These are phyloP conservation scores for Pseudomassariella vexata DNA, from an alignment of 2,329 filamentous ascomycete genomes.

Conservation along the genomic window DNA sequence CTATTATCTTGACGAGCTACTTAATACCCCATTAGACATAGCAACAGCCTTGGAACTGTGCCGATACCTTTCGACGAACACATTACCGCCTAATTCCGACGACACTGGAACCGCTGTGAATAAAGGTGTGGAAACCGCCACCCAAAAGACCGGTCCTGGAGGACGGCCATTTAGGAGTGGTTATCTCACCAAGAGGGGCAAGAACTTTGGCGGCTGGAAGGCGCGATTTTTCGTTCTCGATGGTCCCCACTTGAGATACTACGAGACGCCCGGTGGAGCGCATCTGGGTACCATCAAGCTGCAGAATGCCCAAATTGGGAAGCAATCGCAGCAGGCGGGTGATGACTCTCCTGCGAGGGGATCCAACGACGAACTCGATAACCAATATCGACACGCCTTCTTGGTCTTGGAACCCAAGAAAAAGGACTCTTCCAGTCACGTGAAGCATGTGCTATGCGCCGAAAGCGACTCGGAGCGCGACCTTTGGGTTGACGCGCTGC, in stretches of 20 bases:
- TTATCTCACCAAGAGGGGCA: conserved; percentile 92
- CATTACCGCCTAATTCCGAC: conserved; percentile 56
- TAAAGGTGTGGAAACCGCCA: conserved; percentile 27
- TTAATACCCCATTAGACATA: conserved; percentile 78
- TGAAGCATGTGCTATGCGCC: conserved; percentile 91
- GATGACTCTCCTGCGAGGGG: conserved; percentile 55
- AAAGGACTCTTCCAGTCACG: conserved; percentile 82
- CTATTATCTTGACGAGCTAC: conserved; percentile 75
- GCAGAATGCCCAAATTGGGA: conserved; percentile 85
- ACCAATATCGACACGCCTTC: conserved; percentile 95
- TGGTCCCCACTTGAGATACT: conserved; percentile 72
- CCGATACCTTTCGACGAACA: conserved; percentile 71
- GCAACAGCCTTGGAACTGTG: conserved; percentile 75
- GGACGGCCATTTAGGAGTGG: conserved; percentile 72
- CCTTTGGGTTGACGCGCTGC: conserved; percentile 82
- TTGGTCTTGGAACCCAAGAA: conserved; percentile 92
- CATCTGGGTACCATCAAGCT: conserved; percentile 93
- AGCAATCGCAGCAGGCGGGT: conserved; percentile 67
- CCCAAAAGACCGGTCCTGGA: conserved; percentile 48
- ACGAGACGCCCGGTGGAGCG: conserved; percentile 81
- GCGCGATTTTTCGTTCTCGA: conserved; percentile 62
- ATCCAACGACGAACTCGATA: conserved; percentile 68
- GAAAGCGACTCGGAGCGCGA: conserved; percentile 92
- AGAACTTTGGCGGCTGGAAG: conserved; percentile 99
- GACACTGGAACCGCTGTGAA: conserved; percentile 40